A percentile compares a stretch with the other conserved stretches of the same genome.
Evolutionary conservation across 768 basidiomycete genomes (phyloP).

Genomic region (Hirschioporus abietinus): DNA sequence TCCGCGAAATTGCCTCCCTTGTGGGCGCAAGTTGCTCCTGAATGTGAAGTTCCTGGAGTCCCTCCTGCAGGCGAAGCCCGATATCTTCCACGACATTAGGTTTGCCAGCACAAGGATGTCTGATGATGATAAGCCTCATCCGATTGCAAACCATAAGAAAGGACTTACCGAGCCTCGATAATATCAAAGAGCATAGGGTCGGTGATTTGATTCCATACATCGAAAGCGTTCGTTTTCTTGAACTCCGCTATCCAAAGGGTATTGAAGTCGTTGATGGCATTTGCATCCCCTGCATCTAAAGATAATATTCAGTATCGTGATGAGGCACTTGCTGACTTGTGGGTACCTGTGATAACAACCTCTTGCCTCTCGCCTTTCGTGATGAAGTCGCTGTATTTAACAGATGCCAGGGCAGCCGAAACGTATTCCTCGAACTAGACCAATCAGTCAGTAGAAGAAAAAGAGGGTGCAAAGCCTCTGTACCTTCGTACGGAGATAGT

Average conservation of each 20-base stretch:
- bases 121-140: constrained; percentile 22
- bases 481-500: constrained; percentile 86
- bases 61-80: constrained; percentile 86
- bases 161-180: constrained; percentile 76
- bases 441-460: constrained; percentile 1
- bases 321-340: constrained; percentile 28
- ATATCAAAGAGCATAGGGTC: constrained; percentile 95
- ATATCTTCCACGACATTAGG: constrained; percentile 88
- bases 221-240: constrained; percentile 79
- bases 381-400: constrained; percentile 88
- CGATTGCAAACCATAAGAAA: constrained; percentile 4
- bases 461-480: constrained; percentile 7
- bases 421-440: constrained; percentile 90
- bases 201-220: constrained; percentile 86
- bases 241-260: constrained; percentile 86
- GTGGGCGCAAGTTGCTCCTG: constrained; percentile 94
- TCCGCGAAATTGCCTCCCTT: constrained; percentile 80
- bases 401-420: constrained; percentile 76
- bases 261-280: constrained; percentile 75
- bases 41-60: constrained; percentile 88
- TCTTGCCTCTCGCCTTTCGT: constrained; percentile 57
- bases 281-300: constrained; percentile 46
- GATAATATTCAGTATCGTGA: constrained; percentile 13
- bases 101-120: constrained; percentile 92
- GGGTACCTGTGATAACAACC: constrained; percentile 63